These are phyloP conservation scores for Citrus unshiu DNA, from an alignment of 345 rosid genomes.

Conservation along the genomic window DNA sequence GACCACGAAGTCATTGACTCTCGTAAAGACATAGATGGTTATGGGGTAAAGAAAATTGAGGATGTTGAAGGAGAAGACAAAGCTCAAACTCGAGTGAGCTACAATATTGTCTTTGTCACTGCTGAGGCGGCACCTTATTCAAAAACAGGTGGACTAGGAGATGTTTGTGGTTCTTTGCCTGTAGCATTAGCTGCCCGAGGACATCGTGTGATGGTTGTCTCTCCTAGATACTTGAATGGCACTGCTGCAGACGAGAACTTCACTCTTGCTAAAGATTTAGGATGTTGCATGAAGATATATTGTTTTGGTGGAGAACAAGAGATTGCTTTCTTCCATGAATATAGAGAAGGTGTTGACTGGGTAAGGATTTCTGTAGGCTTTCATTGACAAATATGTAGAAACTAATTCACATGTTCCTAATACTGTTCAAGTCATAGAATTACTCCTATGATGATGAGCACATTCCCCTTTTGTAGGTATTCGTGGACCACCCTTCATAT, in stretches of 20 bases:
- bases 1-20: slow-evolving; percentile 22
- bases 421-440: not conserved
- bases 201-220: slow-evolving; percentile 93
- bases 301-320: slow-evolving; percentile 85
- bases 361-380: slow-evolving; percentile 33
- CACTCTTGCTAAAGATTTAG: slow-evolving; percentile 45
- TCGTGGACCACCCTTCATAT: slow-evolving; percentile 78
- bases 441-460: not conserved
- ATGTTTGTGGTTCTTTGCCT: slow-evolving; percentile 97
- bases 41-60: slow-evolving; percentile 29
- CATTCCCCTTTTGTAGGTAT: slow-evolving; percentile 46
- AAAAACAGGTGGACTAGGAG: slow-evolving; percentile 94
- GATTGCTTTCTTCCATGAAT: slow-evolving; percentile 84
- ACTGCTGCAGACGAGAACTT: slow-evolving; percentile 52
- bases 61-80: slow-evolving; percentile 30
- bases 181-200: slow-evolving; percentile 71
- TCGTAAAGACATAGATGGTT: slow-evolving; percentile 16
- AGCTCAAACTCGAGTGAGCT: slow-evolving; percentile 24
- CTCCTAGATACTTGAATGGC: slow-evolving; percentile 79
- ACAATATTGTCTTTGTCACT: slow-evolving; percentile 73
- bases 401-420: slow-evolving; percentile 5
- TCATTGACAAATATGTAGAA: not conserved
- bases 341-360: slow-evolving; percentile 92
- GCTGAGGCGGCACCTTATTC: slow-evolving; percentile 98
- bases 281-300: slow-evolving; percentile 37